Base-by-base conservation (phyloP, 1,284 basidiomycete species). In the Apiotrichum sp. region DNA sequence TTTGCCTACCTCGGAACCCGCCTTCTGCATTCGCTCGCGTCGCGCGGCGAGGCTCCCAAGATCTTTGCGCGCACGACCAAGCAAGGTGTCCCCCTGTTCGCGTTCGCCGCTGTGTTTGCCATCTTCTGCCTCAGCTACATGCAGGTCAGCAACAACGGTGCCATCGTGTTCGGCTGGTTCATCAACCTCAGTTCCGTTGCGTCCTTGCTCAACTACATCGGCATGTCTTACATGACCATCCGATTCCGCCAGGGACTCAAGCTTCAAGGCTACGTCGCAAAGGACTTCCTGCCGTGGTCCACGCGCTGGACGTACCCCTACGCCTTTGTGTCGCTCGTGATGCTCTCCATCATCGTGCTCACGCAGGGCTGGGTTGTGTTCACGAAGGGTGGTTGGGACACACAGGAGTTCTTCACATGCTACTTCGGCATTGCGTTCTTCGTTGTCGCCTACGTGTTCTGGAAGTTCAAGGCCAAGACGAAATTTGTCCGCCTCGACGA, bases 351-450 rank as follows among this genome's bases (percentile, higher is more conserved):
- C 44, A 47, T 47, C 14, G 36, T 49, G 44, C 14, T 62, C 36
- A 55, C 56, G 29, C 61, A 62, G 49, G 61, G 61, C 22, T 62
- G 58, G 61, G 13, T 48, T 13, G 55, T 59, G 4, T 62, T 59
- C 29, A 44, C 51, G 14, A 56, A 53, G 33, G 55, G 53, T 11
- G 58, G 58, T 3, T 56, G 58, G 58, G 41, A 57, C 42, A 39
- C 43, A 6, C 50, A 55, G 35, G 45, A 53, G 35, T 53, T 57
- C 47, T 46, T 56, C 36, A 52, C 47, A 2, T 47, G 52, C 47
- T 63, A 66, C 48, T 62, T 59, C 16, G 61, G 59, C 35, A 47
- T 66, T 40, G 61, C 47, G n/a, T 58, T 47, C 33, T 32, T 47
- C 11, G 33, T 8, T 6, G 60, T 56, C 51, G 46, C 62, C 32